Base-by-base conservation (phyloP, 225 moss, liverwort and hornwort genomes). In the Anthoceros angustus region DNA sequence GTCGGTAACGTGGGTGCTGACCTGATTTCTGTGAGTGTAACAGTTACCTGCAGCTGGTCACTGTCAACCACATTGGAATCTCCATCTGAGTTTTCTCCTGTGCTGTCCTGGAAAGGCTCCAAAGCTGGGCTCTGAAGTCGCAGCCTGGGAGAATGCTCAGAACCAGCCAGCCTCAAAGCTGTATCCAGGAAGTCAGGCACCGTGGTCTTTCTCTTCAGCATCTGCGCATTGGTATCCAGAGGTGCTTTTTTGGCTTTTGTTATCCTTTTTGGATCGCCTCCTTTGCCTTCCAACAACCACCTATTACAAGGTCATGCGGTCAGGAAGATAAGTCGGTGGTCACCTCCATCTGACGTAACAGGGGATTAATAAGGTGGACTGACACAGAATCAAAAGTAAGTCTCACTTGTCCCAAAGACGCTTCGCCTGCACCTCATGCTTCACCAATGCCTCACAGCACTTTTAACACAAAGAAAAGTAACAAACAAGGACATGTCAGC, bases 381-480 rank as follows among this genome's bases (percentile, higher is more conserved):
- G 32, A 32, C 4, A 4, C 32, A 32, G 32, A 32, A 32, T 32
- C 32, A 32, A 32, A 32, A 32, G 32, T 32, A 32, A 4, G 32
- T 32, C 86, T 86, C 84, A 92, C 91, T 80, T 25, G 67, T 89
- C 77, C 89, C 84, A 86, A 7, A 89, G 74, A 12, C 63, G 73
- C 71, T 75, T 86, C 67, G 71, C 72, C 69, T 76, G 78, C 45
- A 45, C 6, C 2, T 77, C 74, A 67, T 86, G 89, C 62, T 77
- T 84, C 69, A 83, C 79, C 73, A 89, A 65, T 46, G 70, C 82
- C 50, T 78, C 77, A 66, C 84, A n/a, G 74, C 84, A 84, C 89
- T 84, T 70, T 23, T 55, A 18, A 23, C 55, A 15, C 55, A 9
- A 9, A 15, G 5, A 55, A 18, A 18, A 55, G 55, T 23, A 55